Conservation (phyloP, 108 stramenopile species). For the Nitzschia sp. region DNA sequence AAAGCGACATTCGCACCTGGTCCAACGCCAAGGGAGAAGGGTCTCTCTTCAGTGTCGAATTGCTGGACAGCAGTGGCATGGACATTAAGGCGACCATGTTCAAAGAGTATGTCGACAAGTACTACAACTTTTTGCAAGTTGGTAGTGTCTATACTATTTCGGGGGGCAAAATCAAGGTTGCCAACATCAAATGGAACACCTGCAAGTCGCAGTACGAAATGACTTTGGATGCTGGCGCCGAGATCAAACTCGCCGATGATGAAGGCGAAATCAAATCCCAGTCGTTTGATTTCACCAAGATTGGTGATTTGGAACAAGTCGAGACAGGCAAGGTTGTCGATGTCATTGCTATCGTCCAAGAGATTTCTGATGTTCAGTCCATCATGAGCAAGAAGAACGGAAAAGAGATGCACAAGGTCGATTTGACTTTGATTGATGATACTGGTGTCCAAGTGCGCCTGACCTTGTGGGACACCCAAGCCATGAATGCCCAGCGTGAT, state of each 20-base stretch:
- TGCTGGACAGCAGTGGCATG: slow-evolving; percentile 82
- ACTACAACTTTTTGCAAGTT: slow-evolving; percentile 76
- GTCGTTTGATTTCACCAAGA: slow-evolving; percentile 72
- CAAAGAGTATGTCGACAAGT: slow-evolving; percentile 95
- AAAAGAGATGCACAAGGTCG: slow-evolving; percentile 87
- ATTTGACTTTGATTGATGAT: slow-evolving; percentile 89
- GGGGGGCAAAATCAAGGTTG: slow-evolving; percentile 92
- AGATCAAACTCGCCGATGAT: slow-evolving; percentile 77
- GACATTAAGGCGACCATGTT: slow-evolving; percentile 96
- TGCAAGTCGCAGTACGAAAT: slow-evolving; percentile 92
- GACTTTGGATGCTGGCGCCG: slow-evolving; percentile 90
- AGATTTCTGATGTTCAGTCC: slow-evolving; percentile 54
- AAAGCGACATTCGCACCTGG: slow-evolving; percentile 90
- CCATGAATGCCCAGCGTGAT: slow-evolving; percentile 42
- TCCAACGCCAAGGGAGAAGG: slow-evolving; percentile 94
- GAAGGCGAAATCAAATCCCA: slow-evolving; percentile 68
- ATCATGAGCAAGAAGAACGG: slow-evolving; percentile 84
- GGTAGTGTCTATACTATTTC: slow-evolving; percentile 92
- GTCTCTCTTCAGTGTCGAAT: slow-evolving; percentile 79
- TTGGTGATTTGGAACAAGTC: slow-evolving; percentile 66
- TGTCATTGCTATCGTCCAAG: slow-evolving; percentile 86
- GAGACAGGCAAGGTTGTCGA: slow-evolving; percentile 70
- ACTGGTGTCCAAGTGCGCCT: slow-evolving; percentile 82
- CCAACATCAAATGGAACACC: slow-evolving; percentile 92
- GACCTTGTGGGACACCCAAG: slow-evolving; percentile 87